phyloP scores from a whole-genome alignment of 2,329 filamentous ascomycete species.

The Aspergillus puulaauensis region DNA sequence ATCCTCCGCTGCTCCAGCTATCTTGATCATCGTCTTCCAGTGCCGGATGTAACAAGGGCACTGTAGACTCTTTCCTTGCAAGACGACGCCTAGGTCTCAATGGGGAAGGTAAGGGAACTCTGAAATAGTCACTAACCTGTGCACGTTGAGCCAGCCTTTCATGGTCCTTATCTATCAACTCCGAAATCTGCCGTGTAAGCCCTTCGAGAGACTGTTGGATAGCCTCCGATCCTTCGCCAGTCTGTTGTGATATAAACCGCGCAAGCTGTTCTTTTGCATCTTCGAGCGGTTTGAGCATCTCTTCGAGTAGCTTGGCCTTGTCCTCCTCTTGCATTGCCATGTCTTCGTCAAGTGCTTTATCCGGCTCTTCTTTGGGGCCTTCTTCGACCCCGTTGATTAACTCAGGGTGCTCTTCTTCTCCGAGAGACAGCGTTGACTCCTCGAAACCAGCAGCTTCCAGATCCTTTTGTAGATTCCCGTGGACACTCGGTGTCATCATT shows the following conservation, averaged over 20 bases:
- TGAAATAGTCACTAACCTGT: slow-evolving; percentile 35
- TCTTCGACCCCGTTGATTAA: slow-evolving; percentile 39
- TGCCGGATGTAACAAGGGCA: not conserved
- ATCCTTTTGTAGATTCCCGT: slow-evolving; percentile 42
- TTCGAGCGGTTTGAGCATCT: slow-evolving; percentile 40
- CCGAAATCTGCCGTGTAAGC: slow-evolving; percentile 47
- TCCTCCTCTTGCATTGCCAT: slow-evolving; percentile 35
- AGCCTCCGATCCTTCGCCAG: slow-evolving; percentile 30
- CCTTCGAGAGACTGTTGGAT: slow-evolving; percentile 39
- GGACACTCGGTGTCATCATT: slow-evolving; percentile 38
- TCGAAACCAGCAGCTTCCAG: slow-evolving; percentile 41
- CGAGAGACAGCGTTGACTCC: slow-evolving; percentile 39
- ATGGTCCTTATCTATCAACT: slow-evolving; percentile 56
- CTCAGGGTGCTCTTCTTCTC: slow-evolving; percentile 39
- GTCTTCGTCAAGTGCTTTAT: slow-evolving; percentile 22
- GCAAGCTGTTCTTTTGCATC: slow-evolving; percentile 44
- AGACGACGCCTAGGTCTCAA: not conserved
- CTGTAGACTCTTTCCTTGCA: not conserved
- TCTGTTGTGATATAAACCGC: slow-evolving; percentile 38
- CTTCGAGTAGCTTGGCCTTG: slow-evolving; percentile 39
- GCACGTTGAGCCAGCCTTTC: slow-evolving; percentile 43
- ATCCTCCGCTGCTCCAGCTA: not conserved
- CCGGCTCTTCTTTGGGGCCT: slow-evolving; percentile 33
- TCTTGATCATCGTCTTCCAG: not conserved
- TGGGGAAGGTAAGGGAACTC: not conserved